Evolutionary conservation across 371 early-diverging fungal species (phyloP), one percentile per base, ranked within the genome.

Genomic region (Rhizopus stolonifer): DNA sequence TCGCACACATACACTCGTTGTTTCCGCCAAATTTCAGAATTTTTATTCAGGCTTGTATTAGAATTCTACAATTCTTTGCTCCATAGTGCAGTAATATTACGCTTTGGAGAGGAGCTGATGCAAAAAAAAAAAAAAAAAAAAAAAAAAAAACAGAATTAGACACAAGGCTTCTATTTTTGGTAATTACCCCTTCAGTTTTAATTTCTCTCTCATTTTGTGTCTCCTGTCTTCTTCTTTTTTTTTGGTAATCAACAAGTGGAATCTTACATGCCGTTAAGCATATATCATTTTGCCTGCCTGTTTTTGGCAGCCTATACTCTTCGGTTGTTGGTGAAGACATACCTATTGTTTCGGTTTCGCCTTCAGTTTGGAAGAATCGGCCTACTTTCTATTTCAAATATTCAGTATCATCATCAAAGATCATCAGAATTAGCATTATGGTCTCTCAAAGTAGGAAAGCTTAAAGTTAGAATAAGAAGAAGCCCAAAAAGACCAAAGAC

Each of bases 281-380:
- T 58, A 10, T 58, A 58, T 19, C 54, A 58, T 19, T 54, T 22
- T 50, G 43, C 40, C 18, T 39, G 39, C 15, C 25, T 61, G 18
- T 14, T 61, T 33, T 14, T 61, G 23, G 40, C 36, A 5, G 31
- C 51, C 19, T 56, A 40, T 6, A 1, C 51, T 6, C 11, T 49
- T 29, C 53, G 57, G 48, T 15, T 49, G 7, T 48, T 49, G 24
- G 8, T 62, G 21, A 34, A 34, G 17, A 45, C 54, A 51, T 24
- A 65, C 11, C 52, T 77, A 4, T 64, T 56, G 1, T 25, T 70
- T 31, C 65, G 67, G 38, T 77, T 67, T 54, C 74, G 72, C 17
- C 52, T 74, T 36, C 54, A 61, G 18, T 70, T 74, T 56, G 66
- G 67, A 13, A 63, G 60, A 19, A 49, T 77, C 23, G 78, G 78